Base-by-base conservation (phyloP, 306 rosid species). In the Prosopis cineraria region DNA sequence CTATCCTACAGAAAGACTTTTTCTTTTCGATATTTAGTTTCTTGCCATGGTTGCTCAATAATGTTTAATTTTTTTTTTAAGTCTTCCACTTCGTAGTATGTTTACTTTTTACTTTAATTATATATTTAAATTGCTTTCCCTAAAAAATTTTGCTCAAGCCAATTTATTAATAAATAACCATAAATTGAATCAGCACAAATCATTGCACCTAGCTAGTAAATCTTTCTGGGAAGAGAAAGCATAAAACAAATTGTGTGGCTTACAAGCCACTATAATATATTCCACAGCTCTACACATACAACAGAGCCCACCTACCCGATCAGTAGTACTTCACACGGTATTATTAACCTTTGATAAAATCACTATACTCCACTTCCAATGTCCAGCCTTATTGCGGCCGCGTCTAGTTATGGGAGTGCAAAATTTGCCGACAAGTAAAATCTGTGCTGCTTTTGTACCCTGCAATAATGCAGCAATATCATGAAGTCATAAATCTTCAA, bases 351-450 rank as follows among this genome's bases (percentile, higher is more conserved):
- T 19, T 14, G 10, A 33, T 13, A 65, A 34, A 74, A 67, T 80
- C 20, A 6, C 52, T 53, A 13, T 53, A 22, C 39, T 72, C 50
- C 62, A 41, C 19, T 13, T 80, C 29, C 17, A 19, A 67, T 22
- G 56, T 53, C 19, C 52, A 33, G 37, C 63, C 25, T 16, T 16
- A 34, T 34, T 52, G 43, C 44, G 6, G 33, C 36, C 29, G 45
- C 1, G 31, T 37, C 40, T 20, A 12, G 44, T n/a, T 6, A 60
- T 56, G 72, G 36, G 45, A 74, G 71, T 34, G 75, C 58, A 30
- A 31, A 44, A 55, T 73, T 73, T 80, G 45, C 44, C 72, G 59
- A 36, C 14, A 19, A 68, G 50, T n/a, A 27, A 75, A 75, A 68
- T 34, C 19, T 36, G 10, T 69, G 50, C n/a, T 56, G 31, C 63